Evolutionary conservation across 176 grass and related monocot species (phyloP).

Genomic region (Saccharum spontaneum): DNA sequence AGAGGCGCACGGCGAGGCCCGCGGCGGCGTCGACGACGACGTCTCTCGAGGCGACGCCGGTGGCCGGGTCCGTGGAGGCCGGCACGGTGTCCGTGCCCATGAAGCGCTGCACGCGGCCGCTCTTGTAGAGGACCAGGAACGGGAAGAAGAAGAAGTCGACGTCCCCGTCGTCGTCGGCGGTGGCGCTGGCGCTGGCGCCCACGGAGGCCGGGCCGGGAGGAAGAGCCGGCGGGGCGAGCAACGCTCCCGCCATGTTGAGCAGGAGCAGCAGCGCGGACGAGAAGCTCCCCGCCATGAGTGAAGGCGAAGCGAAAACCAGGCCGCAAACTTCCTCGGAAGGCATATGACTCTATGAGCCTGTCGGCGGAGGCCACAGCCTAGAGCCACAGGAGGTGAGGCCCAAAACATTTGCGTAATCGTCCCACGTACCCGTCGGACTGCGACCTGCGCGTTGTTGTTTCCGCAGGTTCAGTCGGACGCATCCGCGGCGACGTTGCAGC

Average conservation of each 20-base stretch:
- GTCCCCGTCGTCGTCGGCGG: background rate
- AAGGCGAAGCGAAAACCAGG: background rate
- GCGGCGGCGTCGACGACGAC: background rate
- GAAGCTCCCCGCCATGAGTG: conserved; percentile 36
- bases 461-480: background rate
- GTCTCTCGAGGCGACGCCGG: conserved; percentile 57
- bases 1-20: conserved; percentile 53
- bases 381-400: background rate
- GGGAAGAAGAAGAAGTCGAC: conserved; percentile 63
- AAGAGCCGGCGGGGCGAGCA: conserved; percentile 22
- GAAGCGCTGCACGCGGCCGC: conserved; percentile 53
- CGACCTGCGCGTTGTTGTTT: background rate
- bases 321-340: background rate
- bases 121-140: conserved; percentile 61
- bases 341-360: background rate
- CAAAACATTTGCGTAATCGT: background rate
- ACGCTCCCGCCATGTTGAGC: conserved; percentile 38
- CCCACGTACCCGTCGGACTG: background rate
- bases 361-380: background rate
- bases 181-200: background rate
- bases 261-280: conserved; percentile 32
- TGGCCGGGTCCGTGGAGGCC: conserved; percentile 38
- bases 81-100: conserved; percentile 54
- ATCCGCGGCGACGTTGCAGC: background rate
- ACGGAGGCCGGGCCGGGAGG: background rate